These are phyloP conservation scores for Halophytophthora polymorphica DNA, from an alignment of 352 stramenopile species.

Conservation along the genomic window DNA sequence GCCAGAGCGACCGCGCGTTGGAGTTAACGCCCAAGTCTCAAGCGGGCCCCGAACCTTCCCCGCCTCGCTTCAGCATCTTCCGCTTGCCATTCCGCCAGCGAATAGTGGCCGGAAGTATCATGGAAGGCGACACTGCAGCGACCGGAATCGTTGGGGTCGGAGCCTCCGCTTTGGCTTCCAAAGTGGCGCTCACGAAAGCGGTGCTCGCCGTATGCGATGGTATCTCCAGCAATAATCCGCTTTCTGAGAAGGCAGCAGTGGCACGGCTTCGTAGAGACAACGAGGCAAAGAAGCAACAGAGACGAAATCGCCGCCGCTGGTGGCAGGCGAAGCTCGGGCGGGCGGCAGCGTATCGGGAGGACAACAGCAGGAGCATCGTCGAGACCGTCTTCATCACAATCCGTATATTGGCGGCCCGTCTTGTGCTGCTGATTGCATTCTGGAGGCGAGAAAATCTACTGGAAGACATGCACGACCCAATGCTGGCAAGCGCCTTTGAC, in stretches of 20 bases:
- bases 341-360: conserved; percentile 9
- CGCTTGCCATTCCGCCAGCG: neutral
- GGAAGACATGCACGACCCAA: conserved; percentile 36
- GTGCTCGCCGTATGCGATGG: conserved; percentile 14
- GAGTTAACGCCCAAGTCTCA: neutral
- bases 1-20: neutral
- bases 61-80: neutral
- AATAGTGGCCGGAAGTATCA: conserved; percentile 4
- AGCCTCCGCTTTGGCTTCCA: conserved; percentile 2
- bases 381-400: neutral
- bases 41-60: conserved; percentile 2
- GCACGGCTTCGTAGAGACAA: conserved; percentile 11
- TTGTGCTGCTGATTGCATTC: conserved; percentile 43
- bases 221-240: conserved; percentile 13
- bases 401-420: neutral
- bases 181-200: conserved; percentile 9
- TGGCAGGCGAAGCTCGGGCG: conserved; percentile 2
- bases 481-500: conserved; percentile 35
- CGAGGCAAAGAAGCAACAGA: neutral
- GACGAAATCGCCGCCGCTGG: neutral
- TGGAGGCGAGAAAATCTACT: conserved; percentile 56
- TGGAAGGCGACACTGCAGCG: too few relatives aligned
- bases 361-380: neutral
- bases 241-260: conserved; percentile 18
- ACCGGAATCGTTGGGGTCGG: too few relatives aligned